Evolutionary conservation across 805 yeast species (phyloP).

Genomic region (Saturnispora sekii): DNA sequence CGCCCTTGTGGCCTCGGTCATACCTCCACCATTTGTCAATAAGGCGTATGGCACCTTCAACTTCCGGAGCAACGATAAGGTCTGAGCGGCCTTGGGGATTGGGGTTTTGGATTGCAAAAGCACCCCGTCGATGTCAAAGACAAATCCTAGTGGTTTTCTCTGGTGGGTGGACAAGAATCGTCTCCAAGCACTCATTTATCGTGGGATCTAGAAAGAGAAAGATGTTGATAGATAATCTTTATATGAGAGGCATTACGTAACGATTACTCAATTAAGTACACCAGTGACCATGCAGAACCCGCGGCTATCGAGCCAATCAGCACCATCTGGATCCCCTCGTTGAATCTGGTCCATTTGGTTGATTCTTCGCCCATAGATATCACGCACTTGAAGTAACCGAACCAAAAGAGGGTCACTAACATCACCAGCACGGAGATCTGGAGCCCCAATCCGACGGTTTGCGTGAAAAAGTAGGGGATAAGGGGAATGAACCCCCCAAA

Average conservation of each 20-base stretch:
- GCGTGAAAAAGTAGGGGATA: constrained; percentile 80
- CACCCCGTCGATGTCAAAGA: constrained; percentile 72
- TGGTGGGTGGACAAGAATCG: no score
- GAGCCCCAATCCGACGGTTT: constrained; percentile 68
- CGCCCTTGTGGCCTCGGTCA: constrained; percentile 36
- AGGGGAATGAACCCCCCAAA: constrained; percentile 89
- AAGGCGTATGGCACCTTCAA: constrained; percentile 66
- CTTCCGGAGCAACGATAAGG: constrained; percentile 36
- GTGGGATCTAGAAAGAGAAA: no score
- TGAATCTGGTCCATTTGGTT: constrained; percentile 45
- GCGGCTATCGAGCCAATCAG: constrained; percentile 97
- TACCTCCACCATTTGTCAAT: constrained; percentile 87
- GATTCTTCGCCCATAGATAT: constrained; percentile 77
- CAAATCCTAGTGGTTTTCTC: constrained; percentile 22
- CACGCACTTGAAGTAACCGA: constrained; percentile 79
- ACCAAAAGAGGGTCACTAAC: constrained; percentile 76
- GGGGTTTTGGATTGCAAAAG: constrained; percentile 62
- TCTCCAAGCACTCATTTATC: no score
- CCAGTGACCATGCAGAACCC: constrained; percentile 92
- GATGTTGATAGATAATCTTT: no score
- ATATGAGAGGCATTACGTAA: neutral
- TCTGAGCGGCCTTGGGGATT: constrained; percentile 56
- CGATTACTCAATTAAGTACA: constrained; percentile 52
- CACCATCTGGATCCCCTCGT: constrained; percentile 87
- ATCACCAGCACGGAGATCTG: constrained; percentile 66